A percentile compares a stretch with the other conserved stretches of the same genome.
phyloP scores from a whole-genome alignment of 139 green algal genomes.

The Tetraselmis chui region DNA sequence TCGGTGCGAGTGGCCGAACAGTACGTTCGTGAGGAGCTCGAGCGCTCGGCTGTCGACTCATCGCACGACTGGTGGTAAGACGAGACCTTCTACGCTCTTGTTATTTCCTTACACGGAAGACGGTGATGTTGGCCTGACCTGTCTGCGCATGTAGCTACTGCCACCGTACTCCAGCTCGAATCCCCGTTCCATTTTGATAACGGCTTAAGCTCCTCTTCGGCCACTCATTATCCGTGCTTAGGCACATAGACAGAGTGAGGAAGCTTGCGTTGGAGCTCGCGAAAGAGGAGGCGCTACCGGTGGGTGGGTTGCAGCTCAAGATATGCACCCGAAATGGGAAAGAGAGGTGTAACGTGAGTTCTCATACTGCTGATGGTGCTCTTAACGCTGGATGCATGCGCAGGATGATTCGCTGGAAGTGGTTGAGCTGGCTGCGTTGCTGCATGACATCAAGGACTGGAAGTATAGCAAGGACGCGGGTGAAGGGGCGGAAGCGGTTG shows the following conservation, averaged over 20 bases:
- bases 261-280: not conserved
- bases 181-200: no score
- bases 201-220: not conserved
- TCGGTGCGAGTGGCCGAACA: not conserved
- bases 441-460: slow-evolving; percentile 59
- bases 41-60: not conserved
- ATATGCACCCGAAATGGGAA: not conserved
- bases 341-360: not conserved
- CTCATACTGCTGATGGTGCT: not conserved
- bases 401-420: slow-evolving; percentile 6
- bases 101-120: not conserved
- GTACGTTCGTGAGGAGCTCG: not conserved
- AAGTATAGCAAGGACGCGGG: slow-evolving; percentile 40
- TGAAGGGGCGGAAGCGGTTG: not conserved
- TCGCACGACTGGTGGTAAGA: not conserved
- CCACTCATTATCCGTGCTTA: not conserved
- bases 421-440: slow-evolving; percentile 52
- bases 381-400: not conserved
- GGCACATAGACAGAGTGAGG: not conserved
- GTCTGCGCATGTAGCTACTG: not conserved
- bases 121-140: not conserved
- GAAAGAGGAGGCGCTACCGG: not conserved
- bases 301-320: not conserved
- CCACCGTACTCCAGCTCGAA: not conserved
- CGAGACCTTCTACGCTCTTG: no score